Evolutionary conservation across 2,329 filamentous ascomycete species (phyloP), one percentile per base, ranked within the genome.

Genomic region (Aspergillus awamori): DNA sequence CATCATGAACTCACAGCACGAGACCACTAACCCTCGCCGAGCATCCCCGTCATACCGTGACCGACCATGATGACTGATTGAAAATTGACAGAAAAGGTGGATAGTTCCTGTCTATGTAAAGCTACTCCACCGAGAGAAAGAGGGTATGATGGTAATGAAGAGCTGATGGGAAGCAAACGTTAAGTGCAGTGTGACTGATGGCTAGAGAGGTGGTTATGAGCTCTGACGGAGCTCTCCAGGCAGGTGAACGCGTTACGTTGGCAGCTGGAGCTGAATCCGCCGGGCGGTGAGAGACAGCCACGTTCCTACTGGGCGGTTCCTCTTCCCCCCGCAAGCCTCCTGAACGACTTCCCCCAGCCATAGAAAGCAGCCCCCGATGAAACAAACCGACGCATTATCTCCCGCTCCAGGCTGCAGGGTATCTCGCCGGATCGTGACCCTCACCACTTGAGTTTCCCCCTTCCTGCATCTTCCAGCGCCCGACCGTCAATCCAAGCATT

Each of bases 1-100:
- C 22, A 11, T 6, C 36, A 28, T 28, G 20, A 43, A 17, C 17
- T 41, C n/a, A 57, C 22, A 24, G 41, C 24, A 68, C 63, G 61
- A 63, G 55, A 61, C 64, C 63, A 58, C 72, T 66, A 49, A 79
- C 77, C 77, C 76, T 81, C 78, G 49, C 78, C 79, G 20, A 81
- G 74, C 76, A 79, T 75, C 57, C 79, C 79, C 62, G 76, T 77
- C 51, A 68, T 64, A 57, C 74, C 72, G 65, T 77, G 76, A 56
- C 73, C 72, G 62, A 79, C 72, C 77, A 80, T 80, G 63, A 62
- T 76, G 66, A 51, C 56, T 49, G 52, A 30, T 49, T 30, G 15
- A 24, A 56, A 22, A 45, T 36, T 24, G 38, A 55, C 22, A 48
- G 33, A 52, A 20, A 20, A 28, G 11, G n/a, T 49, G 43, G 53